Evolutionary conservation across 73 alveolate species (phyloP).

Genomic region (Urostyla sp.): DNA sequence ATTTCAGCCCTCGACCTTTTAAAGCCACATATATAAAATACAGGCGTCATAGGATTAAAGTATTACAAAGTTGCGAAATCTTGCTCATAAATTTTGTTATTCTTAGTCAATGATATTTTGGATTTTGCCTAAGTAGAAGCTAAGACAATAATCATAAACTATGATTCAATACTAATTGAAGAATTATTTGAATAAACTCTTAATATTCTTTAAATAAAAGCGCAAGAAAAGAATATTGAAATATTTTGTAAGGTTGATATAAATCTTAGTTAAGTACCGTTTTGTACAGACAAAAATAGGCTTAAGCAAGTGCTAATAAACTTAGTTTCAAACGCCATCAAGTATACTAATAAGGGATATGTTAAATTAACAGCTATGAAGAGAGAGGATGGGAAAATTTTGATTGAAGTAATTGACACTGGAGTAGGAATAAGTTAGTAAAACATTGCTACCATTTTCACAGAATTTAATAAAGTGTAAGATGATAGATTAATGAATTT

Average conservation of each 20-base stretch:
- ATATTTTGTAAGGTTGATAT: not conserved
- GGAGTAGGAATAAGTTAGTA: slow-evolving; percentile 60
- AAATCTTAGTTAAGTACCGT: not conserved
- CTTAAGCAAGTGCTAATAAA: slow-evolving; percentile 33
- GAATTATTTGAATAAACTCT: not conserved
- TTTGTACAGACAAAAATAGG: slow-evolving; percentile 22
- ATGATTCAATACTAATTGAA: not conserved
- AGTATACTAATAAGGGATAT: slow-evolving; percentile 16
- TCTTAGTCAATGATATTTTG: slow-evolving; percentile 12
- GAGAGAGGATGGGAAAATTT: not conserved
- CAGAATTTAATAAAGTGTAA: not conserved
- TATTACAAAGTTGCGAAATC: slow-evolving; percentile 6
- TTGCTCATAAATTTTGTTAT: not conserved
- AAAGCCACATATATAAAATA: not conserved
- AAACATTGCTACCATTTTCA: not conserved
- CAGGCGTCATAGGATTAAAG: not conserved
- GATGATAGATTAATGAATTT: not conserved
- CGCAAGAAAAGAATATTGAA: not conserved
- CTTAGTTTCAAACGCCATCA: slow-evolving; percentile 49
- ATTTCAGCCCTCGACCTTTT: slow-evolving; percentile 29
- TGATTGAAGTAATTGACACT: slow-evolving; percentile 29
- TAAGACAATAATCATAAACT: not conserved
- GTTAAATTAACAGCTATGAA: not conserved
- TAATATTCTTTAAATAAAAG: not conserved
- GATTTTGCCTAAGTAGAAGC: slow-evolving; percentile 4